These are phyloP conservation scores for Plasmodium berghei DNA, from an alignment of 169 alveolate genomes.

Conservation along the genomic window DNA sequence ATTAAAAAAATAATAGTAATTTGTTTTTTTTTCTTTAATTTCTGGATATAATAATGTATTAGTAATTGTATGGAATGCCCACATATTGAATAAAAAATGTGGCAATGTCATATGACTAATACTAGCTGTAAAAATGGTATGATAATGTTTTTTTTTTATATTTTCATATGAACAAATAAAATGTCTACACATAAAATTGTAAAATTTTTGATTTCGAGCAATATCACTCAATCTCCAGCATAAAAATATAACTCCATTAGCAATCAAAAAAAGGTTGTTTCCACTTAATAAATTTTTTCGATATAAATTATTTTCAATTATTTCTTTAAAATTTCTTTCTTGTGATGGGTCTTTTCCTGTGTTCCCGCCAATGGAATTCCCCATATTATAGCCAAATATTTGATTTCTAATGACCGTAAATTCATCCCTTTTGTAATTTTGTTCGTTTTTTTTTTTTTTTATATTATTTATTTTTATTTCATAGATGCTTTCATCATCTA, in stretches of 20 bases:
- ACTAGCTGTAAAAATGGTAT: slow-evolving; percentile 84
- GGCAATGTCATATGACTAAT: slow-evolving; percentile 75
- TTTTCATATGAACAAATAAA: slow-evolving; percentile 83
- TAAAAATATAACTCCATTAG: slow-evolving; percentile 79
- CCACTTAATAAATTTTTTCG: slow-evolving; percentile 30
- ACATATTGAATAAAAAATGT: slow-evolving; percentile 75
- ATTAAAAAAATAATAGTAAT: slow-evolving; percentile 50
- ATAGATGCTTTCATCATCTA: slow-evolving; percentile 5
- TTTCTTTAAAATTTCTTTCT: slow-evolving; percentile 33
- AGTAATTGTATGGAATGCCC: slow-evolving; percentile 71
- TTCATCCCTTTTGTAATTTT: slow-evolving; percentile 4
- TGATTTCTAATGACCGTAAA: slow-evolving; percentile 6
- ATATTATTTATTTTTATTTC: slow-evolving; percentile 63
- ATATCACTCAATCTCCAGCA: slow-evolving; percentile 82
- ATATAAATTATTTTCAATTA: slow-evolving; percentile 17
- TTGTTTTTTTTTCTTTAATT: slow-evolving; percentile 66
- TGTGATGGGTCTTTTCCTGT: background rate
- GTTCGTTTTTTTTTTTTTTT: slow-evolving; percentile 8
- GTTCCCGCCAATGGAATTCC: background rate
- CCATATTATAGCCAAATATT: background rate
- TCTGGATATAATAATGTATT: slow-evolving; percentile 70
- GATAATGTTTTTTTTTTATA: slow-evolving; percentile 74
- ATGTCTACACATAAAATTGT: slow-evolving; percentile 80
- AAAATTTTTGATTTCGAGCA: slow-evolving; percentile 68
- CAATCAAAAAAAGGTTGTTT: slow-evolving; percentile 75